These are phyloP conservation scores for Haberlea rhodopensis DNA, from an alignment of 257 asterid species.

Conservation along the genomic window DNA sequence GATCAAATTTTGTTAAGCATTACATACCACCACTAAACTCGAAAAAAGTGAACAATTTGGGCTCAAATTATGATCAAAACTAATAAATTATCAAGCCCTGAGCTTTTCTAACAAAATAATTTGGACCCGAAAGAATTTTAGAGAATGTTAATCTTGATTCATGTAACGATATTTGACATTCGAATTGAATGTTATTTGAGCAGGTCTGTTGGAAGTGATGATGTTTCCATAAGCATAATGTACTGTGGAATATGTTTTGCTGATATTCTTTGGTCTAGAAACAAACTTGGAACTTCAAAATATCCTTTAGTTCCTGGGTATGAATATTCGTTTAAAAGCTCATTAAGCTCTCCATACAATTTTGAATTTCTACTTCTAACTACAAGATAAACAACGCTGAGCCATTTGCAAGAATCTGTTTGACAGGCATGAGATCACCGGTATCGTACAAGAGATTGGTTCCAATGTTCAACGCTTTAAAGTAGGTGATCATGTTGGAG, in stretches of 20 bases:
- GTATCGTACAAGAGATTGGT: conserved; percentile 68
- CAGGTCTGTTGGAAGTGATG: conserved; percentile 73
- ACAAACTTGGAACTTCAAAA: conserved; percentile 49
- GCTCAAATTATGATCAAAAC: too few species aligned
- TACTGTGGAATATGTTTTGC: conserved; percentile 89
- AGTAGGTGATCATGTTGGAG: conserved; percentile 79
- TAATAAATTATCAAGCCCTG: too few species aligned
- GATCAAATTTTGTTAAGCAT: too few species aligned
- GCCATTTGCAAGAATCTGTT: conserved; percentile 5
- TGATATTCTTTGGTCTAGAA: conserved; percentile 80
- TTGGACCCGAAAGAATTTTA: too few species aligned
- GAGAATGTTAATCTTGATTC: too few species aligned
- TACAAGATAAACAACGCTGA: not conserved
- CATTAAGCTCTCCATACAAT: not conserved
- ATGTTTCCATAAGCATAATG: conserved; percentile 54
- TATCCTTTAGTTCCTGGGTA: conserved; percentile 99
- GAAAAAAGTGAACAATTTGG: too few species aligned
- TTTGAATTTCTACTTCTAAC: not conserved
- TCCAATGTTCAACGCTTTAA: conserved; percentile 53
- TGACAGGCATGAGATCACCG: conserved; percentile 81
- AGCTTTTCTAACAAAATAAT: not conserved
- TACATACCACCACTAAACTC: too few species aligned
- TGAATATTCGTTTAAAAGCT: not conserved
- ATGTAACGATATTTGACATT: not conserved
- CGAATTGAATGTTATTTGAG: not conserved